Percentiles rank a stretch among this genome's conserved stretches.
These are phyloP conservation scores for Penicillium freii DNA, from an alignment of 2,329 filamentous ascomycete species.

Conservation along the genomic window DNA sequence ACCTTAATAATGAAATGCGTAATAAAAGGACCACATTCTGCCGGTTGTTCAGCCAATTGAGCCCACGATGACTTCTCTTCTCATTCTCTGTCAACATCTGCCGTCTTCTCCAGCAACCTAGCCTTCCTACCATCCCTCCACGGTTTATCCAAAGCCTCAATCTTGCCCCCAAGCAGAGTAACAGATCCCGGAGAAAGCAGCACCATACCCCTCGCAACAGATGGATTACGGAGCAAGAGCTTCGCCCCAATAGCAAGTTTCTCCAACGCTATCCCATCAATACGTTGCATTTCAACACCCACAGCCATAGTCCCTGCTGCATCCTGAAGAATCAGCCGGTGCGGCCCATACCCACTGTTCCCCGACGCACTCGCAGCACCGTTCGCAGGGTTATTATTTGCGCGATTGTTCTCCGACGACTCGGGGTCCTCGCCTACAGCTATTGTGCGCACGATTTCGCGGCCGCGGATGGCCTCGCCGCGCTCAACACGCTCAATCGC, in stretches of 20 bases:
- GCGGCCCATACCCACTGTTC: slow-evolving; percentile 54
- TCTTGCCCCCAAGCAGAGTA: slow-evolving; percentile 79
- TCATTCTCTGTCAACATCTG: slow-evolving; percentile 26
- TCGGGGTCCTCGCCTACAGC: slow-evolving; percentile 52
- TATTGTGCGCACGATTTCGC: slow-evolving; percentile 76
- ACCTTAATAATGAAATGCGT: not conserved
- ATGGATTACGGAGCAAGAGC: slow-evolving; percentile 65
- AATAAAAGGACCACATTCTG: not conserved
- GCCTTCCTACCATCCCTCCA: slow-evolving; percentile 73
- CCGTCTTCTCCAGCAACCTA: slow-evolving; percentile 62
- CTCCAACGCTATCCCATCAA: slow-evolving; percentile 63
- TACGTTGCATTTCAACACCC: slow-evolving; percentile 67
- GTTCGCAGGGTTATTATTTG: slow-evolving; percentile 10
- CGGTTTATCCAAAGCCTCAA: slow-evolving; percentile 73
- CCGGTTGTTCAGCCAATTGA: not conserved
- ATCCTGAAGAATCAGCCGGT: slow-evolving; percentile 82
- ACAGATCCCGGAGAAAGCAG: slow-evolving; percentile 69
- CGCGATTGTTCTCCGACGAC: slow-evolving; percentile 24
- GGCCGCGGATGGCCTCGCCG: slow-evolving; percentile 57
- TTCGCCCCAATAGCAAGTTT: slow-evolving; percentile 74
- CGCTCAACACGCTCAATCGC: slow-evolving; percentile 57
- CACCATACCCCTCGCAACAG: slow-evolving; percentile 71
- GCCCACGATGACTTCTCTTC: not conserved
- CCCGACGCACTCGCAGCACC: slow-evolving; percentile 16
- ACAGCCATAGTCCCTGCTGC: slow-evolving; percentile 65